These are phyloP conservation scores for Pythium chondricola DNA, from an alignment of 352 stramenopile genomes.

Conservation along the genomic window DNA sequence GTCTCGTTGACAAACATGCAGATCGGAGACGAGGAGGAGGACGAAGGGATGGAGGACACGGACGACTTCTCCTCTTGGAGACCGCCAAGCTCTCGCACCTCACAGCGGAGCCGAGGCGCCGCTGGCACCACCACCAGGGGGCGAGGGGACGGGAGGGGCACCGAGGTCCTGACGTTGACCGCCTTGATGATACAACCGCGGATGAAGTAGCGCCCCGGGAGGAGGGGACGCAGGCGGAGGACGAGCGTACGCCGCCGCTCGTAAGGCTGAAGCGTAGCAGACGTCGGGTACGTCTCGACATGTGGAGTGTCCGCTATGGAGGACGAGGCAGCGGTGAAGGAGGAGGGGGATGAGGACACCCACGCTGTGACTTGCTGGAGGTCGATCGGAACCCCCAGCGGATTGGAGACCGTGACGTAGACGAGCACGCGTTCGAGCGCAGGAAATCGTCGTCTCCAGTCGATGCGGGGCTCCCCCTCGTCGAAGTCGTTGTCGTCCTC, in stretches of 20 bases:
- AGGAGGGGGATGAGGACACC: constrained; percentile 19
- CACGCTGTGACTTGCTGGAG: constrained; percentile 57
- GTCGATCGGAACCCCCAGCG: constrained; percentile 50
- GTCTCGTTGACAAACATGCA: constrained; percentile 67
- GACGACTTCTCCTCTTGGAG: not conserved
- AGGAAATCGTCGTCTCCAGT: constrained; percentile 40
- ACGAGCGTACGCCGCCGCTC: constrained; percentile 41
- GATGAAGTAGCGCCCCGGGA: constrained; percentile 33
- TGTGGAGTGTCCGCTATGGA: too few species aligned
- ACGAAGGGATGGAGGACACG: not conserved
- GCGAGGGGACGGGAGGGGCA: constrained; percentile 21
- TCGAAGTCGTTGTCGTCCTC: constrained; percentile 7
- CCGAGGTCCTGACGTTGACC: constrained; percentile 59
- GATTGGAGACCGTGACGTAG: constrained; percentile 59
- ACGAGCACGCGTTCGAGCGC: constrained; percentile 52
- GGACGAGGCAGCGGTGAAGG: not conserved
- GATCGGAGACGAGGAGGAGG: constrained; percentile 24
- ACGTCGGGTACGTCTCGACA: constrained; percentile 60
- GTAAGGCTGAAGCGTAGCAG: constrained; percentile 42
- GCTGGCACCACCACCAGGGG: constrained; percentile 35
- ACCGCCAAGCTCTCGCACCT: constrained; percentile 37
- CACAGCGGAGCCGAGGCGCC: constrained; percentile 39
- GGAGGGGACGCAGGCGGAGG: constrained; percentile 40
- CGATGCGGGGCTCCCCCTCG: constrained; percentile 37
- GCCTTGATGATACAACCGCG: constrained; percentile 55